These are phyloP conservation scores for Quambalaria eucalypti DNA, from an alignment of 1,284 basidiomycete species.

Conservation along the genomic window DNA sequence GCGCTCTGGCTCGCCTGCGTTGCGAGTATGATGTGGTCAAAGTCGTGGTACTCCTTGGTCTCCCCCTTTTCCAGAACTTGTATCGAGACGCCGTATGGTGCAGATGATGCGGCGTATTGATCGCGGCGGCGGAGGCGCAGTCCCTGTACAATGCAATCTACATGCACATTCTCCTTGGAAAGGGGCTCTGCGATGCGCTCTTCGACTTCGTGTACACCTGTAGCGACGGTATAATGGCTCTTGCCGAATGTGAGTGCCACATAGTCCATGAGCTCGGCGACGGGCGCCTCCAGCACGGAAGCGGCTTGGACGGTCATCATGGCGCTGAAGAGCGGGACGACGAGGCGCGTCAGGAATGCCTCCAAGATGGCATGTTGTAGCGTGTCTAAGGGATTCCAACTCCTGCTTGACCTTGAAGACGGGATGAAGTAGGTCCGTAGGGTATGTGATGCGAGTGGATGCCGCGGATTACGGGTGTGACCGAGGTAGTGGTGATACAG, in stretches of 20 bases:
- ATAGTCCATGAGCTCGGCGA: slow-evolving; percentile 40
- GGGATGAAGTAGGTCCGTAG: slow-evolving; percentile 14
- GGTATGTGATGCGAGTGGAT: slow-evolving; percentile 16
- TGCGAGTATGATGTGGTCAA: slow-evolving; percentile 38
- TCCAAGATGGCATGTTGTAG: neutral
- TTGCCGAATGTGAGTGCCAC: slow-evolving; percentile 34
- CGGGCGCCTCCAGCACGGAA: slow-evolving; percentile 24
- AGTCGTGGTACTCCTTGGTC: slow-evolving; percentile 14
- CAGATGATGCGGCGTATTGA: neutral
- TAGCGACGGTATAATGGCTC: slow-evolving; percentile 35
- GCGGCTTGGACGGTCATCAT: slow-evolving; percentile 29
- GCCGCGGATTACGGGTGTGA: slow-evolving; percentile 20
- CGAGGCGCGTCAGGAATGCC: slow-evolving; percentile 20
- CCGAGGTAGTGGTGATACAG: slow-evolving; percentile 23
- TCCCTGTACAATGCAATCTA: neutral
- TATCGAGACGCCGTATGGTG: neutral
- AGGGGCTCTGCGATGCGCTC: slow-evolving; percentile 8
- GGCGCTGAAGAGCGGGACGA: slow-evolving; percentile 33
- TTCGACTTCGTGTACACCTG: slow-evolving; percentile 37
- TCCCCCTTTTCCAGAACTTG: neutral
- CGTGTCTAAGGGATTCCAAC: neutral
- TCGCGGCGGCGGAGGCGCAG: neutral
- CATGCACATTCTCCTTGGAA: neutral
- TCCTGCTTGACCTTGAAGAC: too few species aligned
- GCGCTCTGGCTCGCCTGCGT: slow-evolving; percentile 40